Evolutionary conservation across 768 basidiomycete genomes (phyloP), one percentile per base, ranked within the genome.

Genomic region (Tulasnella sp.): DNA sequence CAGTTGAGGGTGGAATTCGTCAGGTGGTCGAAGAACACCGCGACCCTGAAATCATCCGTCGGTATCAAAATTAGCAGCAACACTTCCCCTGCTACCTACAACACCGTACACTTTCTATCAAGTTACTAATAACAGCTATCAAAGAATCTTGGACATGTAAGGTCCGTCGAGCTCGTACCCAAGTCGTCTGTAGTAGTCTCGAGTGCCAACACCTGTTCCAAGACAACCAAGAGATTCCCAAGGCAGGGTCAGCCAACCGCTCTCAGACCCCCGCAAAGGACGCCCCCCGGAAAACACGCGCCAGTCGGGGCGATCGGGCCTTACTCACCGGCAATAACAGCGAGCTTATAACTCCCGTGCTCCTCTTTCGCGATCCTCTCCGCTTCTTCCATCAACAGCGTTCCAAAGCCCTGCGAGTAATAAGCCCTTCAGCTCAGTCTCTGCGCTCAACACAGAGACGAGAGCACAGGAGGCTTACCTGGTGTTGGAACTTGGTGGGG

Each of bases 401-500:
- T 98, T 18, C 98, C 98, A 85, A 99, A 98, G 10, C 98, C 98
- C 90, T 97, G 84, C n/a, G 18, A 16, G 56, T 39, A 19, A 40
- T n/a, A 27, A 71, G 14, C 2, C 21, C 34, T 34, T n/a, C 31
- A 6, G 12, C 6, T 56, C 27, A 38, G 58, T 39, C 52, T 8
- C 16, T 40, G 9, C 12, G 74, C 16, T n/a, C 39, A 12, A 34
- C 19, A 12, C 16, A 4, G n/a, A 12, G 34, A 38, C 27, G 52
- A 31, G 9, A 24, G 7, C 24, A 38, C n/a, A 39, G 58, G 39
- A 38, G 36, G 79, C 86, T 79, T 73, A 92, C 92, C 88, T 95
- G 94, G 86, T 98, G 96, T 84, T 98, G 96, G 88, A 99, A 98
- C 86, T 97, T 98, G 44, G 96, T 98, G 27, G 98, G 98, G 86